These are phyloP conservation scores for Solanum sparsipilum DNA, from an alignment of 257 asterid species.

Conservation along the genomic window DNA sequence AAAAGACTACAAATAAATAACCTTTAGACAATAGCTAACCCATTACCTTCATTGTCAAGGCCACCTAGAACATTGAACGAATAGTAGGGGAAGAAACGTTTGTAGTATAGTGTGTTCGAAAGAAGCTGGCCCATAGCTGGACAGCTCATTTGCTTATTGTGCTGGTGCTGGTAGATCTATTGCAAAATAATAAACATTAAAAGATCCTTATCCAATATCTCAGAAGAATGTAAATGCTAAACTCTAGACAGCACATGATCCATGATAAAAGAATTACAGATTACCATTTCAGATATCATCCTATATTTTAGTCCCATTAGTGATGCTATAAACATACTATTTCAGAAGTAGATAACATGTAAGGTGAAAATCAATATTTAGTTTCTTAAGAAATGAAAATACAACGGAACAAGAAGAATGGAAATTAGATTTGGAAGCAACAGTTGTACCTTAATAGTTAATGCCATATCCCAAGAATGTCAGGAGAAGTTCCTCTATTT, in stretches of 20 bases:
- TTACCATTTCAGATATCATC: not conserved
- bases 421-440: not conserved
- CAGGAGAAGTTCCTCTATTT: not conserved
- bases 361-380: not conserved
- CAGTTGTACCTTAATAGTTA: not conserved
- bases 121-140: conserved; percentile 96
- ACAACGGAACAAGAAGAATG: not conserved
- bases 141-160: conserved; percentile 96
- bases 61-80: conserved; percentile 92
- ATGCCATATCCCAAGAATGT: not conserved
- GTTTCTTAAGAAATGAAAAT: not conserved
- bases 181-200: not conserved
- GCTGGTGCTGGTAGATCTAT: conserved; percentile 85
- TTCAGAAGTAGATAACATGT: not conserved
- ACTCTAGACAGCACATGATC: not conserved
- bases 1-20: not conserved
- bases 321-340: not conserved
- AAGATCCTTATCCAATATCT: not conserved
- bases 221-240: not conserved
- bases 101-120: conserved; percentile 79
- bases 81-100: conserved; percentile 87
- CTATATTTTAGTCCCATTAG: not conserved
- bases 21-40: not conserved
- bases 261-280: not conserved
- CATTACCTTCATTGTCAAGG: conserved; percentile 77